These are phyloP conservation scores for Myriosclerotinia curreyana DNA, from an alignment of 2,329 filamentous ascomycete species.

Conservation along the genomic window DNA sequence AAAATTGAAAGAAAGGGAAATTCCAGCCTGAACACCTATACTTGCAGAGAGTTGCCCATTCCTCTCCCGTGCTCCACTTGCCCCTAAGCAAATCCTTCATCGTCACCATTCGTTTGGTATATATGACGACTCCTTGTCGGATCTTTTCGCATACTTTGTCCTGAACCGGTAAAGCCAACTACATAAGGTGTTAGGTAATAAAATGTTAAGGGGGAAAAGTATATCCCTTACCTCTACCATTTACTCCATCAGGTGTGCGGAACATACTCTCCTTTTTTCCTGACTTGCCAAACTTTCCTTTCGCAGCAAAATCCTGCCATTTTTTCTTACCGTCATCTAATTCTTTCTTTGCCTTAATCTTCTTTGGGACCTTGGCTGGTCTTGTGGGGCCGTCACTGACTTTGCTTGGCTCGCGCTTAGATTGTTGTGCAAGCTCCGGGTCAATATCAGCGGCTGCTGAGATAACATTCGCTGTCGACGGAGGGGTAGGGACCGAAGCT, in stretches of 20 bases:
- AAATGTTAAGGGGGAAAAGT: slow-evolving; percentile 32
- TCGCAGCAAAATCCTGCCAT: slow-evolving; percentile 89
- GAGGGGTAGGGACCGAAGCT: slow-evolving; percentile 45
- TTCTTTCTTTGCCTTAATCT: slow-evolving; percentile 86
- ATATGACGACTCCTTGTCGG: slow-evolving; percentile 77
- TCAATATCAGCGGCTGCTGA: slow-evolving; percentile 54
- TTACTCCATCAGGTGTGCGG: slow-evolving; percentile 80
- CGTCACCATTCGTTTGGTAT: slow-evolving; percentile 73
- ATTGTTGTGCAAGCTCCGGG: slow-evolving; percentile 61
- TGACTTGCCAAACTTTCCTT: slow-evolving; percentile 65
- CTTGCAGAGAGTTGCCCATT: slow-evolving; percentile 42
- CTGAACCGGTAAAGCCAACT: slow-evolving; percentile 97
- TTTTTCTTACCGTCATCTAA: slow-evolving; percentile 87
- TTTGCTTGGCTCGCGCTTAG: slow-evolving; percentile 61
- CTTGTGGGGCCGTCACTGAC: slow-evolving; percentile 55
- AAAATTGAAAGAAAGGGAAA: slow-evolving; percentile 30
- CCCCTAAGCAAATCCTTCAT: slow-evolving; percentile 47
- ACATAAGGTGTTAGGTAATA: slow-evolving; percentile 36
- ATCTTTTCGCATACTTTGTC: slow-evolving; percentile 94
- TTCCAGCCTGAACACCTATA: slow-evolving; percentile 39
- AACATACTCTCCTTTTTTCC: slow-evolving; percentile 96
- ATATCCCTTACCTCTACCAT: slow-evolving; percentile 68
- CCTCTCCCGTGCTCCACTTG: background rate
- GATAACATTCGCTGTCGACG: slow-evolving; percentile 41
- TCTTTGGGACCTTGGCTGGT: slow-evolving; percentile 72